Evolutionary conservation across 495 filamentous ascomycete species (phyloP), one percentile per base, ranked within the genome.

Genomic region (Penicillium desertorum): DNA sequence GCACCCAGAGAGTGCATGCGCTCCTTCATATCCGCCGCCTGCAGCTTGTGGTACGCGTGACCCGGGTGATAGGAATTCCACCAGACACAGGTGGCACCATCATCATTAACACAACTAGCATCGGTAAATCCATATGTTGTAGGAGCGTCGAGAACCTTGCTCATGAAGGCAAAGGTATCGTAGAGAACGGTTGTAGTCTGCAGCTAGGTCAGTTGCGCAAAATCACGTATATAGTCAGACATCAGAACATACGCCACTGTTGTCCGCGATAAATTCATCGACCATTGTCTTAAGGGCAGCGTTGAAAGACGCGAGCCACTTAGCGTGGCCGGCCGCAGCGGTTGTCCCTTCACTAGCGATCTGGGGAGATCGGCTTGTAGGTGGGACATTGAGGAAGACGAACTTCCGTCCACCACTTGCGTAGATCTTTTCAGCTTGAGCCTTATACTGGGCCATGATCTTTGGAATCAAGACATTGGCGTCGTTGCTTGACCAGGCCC

Each of bases 321-420:
- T 58, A 9, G 69, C 68, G 45, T 67, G 68, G 25, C 50, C 30
- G 36, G 61, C 37, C 3, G 63, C 65, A 5, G 61, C 65, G 22
- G 56, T 61, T 17, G 62, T 20, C 3, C 72, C 70, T 42, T 70
- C 61, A 4, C 59, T 54, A 2, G 66, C 45, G 9, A 83, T 83
- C 8, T 80, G 61, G 1, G 88, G 88, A 22, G 80, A 82, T 11
- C 85, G 82, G 37, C 90, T 76, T n/a, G 88, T 78, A 3, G 90
- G 84, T 0, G 90, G 90, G 3, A 91, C 88, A 52, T 85, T 86
- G 57, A 92, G 54, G 64, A 92, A 81, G n/a, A 88, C 70, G 66
- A 92, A 92, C 58, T 88, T 90, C 48, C 88, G 81, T 6, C 83
- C 88, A 0, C 90, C 90, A 19, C 76, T 76, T 23, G 64, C 51